phyloP scores from a whole-genome alignment of 129 eudicot species.

The Ambrosia trifida region DNA sequence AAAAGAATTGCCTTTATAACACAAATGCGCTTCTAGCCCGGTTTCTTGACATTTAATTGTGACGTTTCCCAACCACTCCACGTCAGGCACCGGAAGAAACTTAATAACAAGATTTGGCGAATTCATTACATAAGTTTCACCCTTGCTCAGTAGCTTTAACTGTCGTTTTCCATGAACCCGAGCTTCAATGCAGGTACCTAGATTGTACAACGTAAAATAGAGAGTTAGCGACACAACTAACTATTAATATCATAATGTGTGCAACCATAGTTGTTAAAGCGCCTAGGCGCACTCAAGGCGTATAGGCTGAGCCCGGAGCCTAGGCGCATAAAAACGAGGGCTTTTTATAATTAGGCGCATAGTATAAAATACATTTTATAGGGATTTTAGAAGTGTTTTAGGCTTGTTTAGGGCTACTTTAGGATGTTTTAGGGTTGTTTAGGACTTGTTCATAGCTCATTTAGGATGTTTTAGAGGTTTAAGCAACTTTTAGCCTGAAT shows the following conservation, averaged over 20 bases:
- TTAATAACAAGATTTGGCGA: constrained; percentile 78
- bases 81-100: constrained; percentile 65
- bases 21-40: constrained; percentile 71
- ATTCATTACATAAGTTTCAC: constrained; percentile 65
- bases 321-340: too few relatives aligned
- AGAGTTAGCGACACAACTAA: not conserved
- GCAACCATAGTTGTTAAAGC: too few relatives aligned
- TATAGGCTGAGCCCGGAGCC: too few relatives aligned
- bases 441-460: too few relatives aligned
- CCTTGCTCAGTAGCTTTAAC: constrained; percentile 50
- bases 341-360: too few relatives aligned
- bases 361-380: too few relatives aligned
- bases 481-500: too few relatives aligned
- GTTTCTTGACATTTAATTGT: constrained; percentile 65
- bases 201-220: constrained; percentile 2
- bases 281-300: too few relatives aligned
- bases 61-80: constrained; percentile 75
- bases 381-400: too few relatives aligned
- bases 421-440: too few relatives aligned
- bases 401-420: too few relatives aligned
- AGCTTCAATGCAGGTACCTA: constrained; percentile 69
- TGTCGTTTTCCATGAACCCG: constrained; percentile 60
- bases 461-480: too few relatives aligned
- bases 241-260: not conserved
- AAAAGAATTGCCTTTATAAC: constrained; percentile 53